Base-by-base conservation (phyloP, 148 eudicot species). In the Vaccinium vitisidaea region DNA sequence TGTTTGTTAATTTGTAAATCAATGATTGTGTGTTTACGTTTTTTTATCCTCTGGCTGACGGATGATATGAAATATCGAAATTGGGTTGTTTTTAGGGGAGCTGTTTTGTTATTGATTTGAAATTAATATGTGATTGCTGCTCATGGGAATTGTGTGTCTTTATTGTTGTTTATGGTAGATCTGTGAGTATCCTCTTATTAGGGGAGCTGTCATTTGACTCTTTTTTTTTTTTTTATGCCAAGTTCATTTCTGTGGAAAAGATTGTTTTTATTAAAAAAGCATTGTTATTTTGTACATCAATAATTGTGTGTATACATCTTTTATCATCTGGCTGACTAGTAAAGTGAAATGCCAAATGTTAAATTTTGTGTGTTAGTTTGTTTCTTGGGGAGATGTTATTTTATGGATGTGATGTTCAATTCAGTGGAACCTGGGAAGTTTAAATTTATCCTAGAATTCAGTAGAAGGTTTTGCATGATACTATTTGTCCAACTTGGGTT, bases 231-330 rank as follows among this genome's bases (percentile, higher is more conserved):
- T 32, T 32, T 59, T 4, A 6, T 48, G 46, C 8, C 65, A 1
- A 23, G 74, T 81, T 81, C 18, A 80, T 13, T 80, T 80, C 23
- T 21, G 27, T 46, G 83, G 19, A 21, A 19, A 19, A 59, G 65
- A 59, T 59, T 21, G 65, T 21, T 2, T 59, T 21, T 59, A 21
- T 59, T 21, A 19, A 59, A 21, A 9, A 59, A 59, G 7, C 23
- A 59, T 59, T 59, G 65, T 4, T 59, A 19, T 19, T 18, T 59
- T 18, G 2, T 19, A 19, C 23, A 59, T 59, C 65, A 59, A 1
- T 59, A 7, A 59, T 59, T 6, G 65, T 39, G 39, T 16, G 77
- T 36, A 16, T 39, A 15, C 43, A 70, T 18, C 39, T 39, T 74
- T 18, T 16, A 11, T 18, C 13, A 5, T 36, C 23, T 74, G 43